These are phyloP conservation scores for Flaveria brownii DNA, from an alignment of 129 eudicot species.

Conservation along the genomic window DNA sequence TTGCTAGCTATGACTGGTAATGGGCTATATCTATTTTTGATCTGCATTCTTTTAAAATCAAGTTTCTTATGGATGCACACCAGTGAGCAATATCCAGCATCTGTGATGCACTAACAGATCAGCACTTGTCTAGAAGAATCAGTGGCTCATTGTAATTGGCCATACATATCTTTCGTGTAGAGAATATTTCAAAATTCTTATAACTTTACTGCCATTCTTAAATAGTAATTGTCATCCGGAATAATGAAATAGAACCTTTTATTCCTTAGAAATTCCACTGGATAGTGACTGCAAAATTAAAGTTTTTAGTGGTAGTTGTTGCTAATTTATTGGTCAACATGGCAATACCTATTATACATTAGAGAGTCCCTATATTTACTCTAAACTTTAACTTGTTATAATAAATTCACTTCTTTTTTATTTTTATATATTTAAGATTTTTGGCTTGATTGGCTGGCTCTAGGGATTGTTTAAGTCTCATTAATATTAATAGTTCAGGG, in stretches of 20 bases:
- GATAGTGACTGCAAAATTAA: slow-evolving; percentile 33
- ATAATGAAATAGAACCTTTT: slow-evolving; percentile 30
- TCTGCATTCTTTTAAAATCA: background rate
- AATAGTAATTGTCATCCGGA: slow-evolving; percentile 35
- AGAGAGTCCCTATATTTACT: slow-evolving; percentile 12
- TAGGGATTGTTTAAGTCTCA: background rate
- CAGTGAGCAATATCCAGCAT: slow-evolving; percentile 16
- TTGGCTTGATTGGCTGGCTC: slow-evolving; percentile 20
- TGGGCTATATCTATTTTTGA: background rate
- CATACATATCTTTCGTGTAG: slow-evolving; percentile 22
- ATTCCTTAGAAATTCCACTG: slow-evolving; percentile 27
- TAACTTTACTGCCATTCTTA: slow-evolving; percentile 34
- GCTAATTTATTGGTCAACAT: slow-evolving; percentile 26
- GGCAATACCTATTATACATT: slow-evolving; percentile 10
- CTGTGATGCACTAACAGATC: slow-evolving; percentile 19
- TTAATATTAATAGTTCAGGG: slow-evolving; percentile 25
- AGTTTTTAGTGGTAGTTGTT: slow-evolving; percentile 23
- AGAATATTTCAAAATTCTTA: slow-evolving; percentile 28
- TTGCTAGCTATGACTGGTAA: slow-evolving; percentile 7
- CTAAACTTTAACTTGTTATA: slow-evolving; percentile 17
- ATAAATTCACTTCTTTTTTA: background rate
- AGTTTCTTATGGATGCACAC: slow-evolving; percentile 23
- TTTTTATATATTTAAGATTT: background rate
- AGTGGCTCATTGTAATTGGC: slow-evolving; percentile 28
- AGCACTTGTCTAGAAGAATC: slow-evolving; percentile 29